Base-by-base conservation (phyloP, 768 basidiomycete genomes). In the Omphalotus guepiniiformis region DNA sequence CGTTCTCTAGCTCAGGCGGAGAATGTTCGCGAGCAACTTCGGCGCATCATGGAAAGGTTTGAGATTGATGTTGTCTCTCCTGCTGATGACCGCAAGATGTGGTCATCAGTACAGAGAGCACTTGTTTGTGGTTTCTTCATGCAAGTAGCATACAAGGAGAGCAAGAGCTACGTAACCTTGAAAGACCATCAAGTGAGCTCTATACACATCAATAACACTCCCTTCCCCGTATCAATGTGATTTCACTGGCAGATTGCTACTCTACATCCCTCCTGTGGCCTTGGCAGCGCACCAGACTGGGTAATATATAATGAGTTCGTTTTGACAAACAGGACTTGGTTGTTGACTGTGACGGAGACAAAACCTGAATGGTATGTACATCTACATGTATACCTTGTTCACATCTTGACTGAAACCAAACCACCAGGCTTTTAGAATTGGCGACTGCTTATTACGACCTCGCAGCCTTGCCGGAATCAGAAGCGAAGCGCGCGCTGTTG, bases 101-200 rank as follows among this genome's bases (percentile, higher is more conserved):
- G 80, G 63, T 53, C 69, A 44, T 85, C 84, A 55, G 83, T 98
- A 48, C 80, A 91, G 23, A 83, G 84, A 64, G 86, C 87, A 0
- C 73, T 98, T 18, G 86, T 89, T 4, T 88, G 85, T 55, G 96
- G 94, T 1, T 99, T 90, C 76, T 99, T 97, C 70, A 97, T 96
- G 95, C 95, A 97, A 62, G 82, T 92, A 9, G 96, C 94, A 5
- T 92, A 96, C 65, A 89, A 90, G 63, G 93, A 94, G 61, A 90
- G 91, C 3, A 89, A 92, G 2, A 78, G 75, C 46, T 98, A 99
- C 61, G 52, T 85, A 52, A 99, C 94, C 0, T 83, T 96, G 49
- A 98, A 97, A 69, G 95, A 99, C 63, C 88, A 94, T 55, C 94
- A 96, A 71, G 88, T 81, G 52, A 16, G 77, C 60, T n/a, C 28